Evolutionary conservation across 805 yeast species (phyloP), one percentile per base, ranked within the genome.

Genomic region (Candida sphagnicola): DNA sequence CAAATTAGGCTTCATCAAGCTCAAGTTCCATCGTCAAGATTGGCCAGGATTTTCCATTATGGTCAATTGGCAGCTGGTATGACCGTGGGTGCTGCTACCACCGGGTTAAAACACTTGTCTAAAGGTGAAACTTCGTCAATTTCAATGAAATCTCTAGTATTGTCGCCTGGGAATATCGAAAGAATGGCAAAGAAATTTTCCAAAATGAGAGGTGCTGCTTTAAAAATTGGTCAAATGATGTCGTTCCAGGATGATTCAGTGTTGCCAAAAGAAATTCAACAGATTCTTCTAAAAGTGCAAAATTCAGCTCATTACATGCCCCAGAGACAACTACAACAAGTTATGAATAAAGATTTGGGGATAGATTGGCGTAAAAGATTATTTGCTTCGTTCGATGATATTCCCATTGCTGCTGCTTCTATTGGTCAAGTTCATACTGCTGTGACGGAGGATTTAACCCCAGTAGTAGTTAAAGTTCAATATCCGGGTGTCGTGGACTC

Each of bases 291-390:
- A 36, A 70, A 89, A 23, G 96, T 93, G 1, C 99, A 93, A 62
- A 91, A 89, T 58, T 80, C 84, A 53, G 98, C 99, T 4, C 89
- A 91, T 61, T 93, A 86, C 66, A 93, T 93, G 98, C 99, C 99
- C 12, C 83, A 84, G 4, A 77, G 85, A 23, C 99, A 93, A 63
- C 68, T 93, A 38, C 88, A 88, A 48, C 72, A 75, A 39, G 87
- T 86, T 2, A 74, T 93, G 77, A 57, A 69, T 6, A 59, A 65
- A 8, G 93, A 89, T 46, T 73, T 93, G 38, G 97, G 98, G 11
- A 67, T 64, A 6, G 70, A 77, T 42, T 93, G 99, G 99, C 74
- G 85, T 45, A 56, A 65, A 4, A 71, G 80, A 26, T 57, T 67
- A 35, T 93, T 87, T 56, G 63, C 81, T 8, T 65, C 77, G 2